Base-by-base conservation (phyloP, 345 rosid species). In the Ceriops decandra region DNA sequence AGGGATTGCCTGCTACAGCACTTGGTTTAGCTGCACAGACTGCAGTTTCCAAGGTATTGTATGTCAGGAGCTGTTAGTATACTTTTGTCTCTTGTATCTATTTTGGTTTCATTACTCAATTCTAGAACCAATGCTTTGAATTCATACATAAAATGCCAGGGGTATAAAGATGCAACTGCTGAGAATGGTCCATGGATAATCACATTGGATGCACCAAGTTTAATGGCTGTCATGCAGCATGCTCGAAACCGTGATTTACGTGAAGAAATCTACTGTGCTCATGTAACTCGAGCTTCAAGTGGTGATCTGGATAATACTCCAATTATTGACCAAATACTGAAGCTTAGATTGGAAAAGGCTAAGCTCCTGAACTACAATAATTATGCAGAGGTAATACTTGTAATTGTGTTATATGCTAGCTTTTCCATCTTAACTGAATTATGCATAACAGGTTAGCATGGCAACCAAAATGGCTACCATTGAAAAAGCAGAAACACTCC, bases 381-480 rank as follows among this genome's bases (percentile, higher is more conserved):
- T 72, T 88, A 85, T 76, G 98, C 95, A 65, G 96, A 92, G 93
- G 98, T 90, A 84, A 21, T 66, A 74, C 49, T 66, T 47, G 31
- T 54, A 67, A 59, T 62, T 68, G 60, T 58, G 64, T 35, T 59
- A 22, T 53, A 65, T 38, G 19, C 8, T 64, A 42, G 19, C 68
- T 52, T 62, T 67, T 7, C 7, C 52, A 35, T 54, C 70, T 75
- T 75, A 64, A 79, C 70, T 63, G 47, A 54, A 51, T 62, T 64
- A 31, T 70, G 42, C 52, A 19, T 78, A 58, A 70, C 74, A 92
- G 96, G 95, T 90, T 65, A 90, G 95, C 85, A 92, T 90, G 98
- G 96, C 91, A 59, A 82, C 79, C 78, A 92, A 92, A 84, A 90
- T 92, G 98, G 98, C 98, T 52, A 92, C 95, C 20, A 91, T 88